phyloP scores from a whole-genome alignment of 2,329 filamentous ascomycete genomes.

The Cladophialophora exuberans region DNA sequence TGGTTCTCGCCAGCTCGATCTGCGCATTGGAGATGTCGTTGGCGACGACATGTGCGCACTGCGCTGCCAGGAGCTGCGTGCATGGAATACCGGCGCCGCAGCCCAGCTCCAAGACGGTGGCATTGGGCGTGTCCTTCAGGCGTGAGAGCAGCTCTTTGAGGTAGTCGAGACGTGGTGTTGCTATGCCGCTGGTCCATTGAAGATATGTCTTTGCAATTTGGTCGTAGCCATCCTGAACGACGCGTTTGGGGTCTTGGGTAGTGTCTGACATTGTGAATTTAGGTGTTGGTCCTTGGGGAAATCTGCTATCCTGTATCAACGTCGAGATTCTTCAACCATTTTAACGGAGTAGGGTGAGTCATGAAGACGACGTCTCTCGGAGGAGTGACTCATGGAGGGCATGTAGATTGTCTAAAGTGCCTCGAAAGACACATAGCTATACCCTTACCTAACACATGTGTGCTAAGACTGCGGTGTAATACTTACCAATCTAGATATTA shows the following conservation, averaged over 20 bases:
- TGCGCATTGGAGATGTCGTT: slow-evolving; percentile 50
- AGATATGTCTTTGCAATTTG: slow-evolving; percentile 42
- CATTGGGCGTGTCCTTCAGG: slow-evolving; percentile 16
- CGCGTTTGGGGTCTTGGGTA: slow-evolving; percentile 9
- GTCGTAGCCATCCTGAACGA: slow-evolving; percentile 38
- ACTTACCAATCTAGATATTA: too few relatives aligned
- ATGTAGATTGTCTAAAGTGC: too few relatives aligned
- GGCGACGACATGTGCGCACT: slow-evolving; percentile 39
- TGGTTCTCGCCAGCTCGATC: slow-evolving; percentile 38
- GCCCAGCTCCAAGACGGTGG: slow-evolving; percentile 44
- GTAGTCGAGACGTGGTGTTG: slow-evolving; percentile 39
- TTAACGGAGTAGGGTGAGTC: too few relatives aligned
- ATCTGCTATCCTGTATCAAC: too few relatives aligned
- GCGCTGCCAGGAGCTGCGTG: slow-evolving; percentile 31
- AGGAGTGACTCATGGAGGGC: too few relatives aligned
- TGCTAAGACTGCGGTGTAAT: too few relatives aligned
- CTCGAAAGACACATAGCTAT: too few relatives aligned
- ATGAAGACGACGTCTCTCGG: too few relatives aligned
- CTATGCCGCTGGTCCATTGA: slow-evolving; percentile 38
- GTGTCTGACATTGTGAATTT: too few relatives aligned
- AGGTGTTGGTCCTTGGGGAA: too few relatives aligned
- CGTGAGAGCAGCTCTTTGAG: slow-evolving; percentile 36
- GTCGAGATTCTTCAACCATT: too few relatives aligned
- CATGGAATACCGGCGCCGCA: slow-evolving; percentile 46
- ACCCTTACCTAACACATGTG: too few relatives aligned